Base-by-base conservation (phyloP, 2,329 filamentous ascomycete species). In the Orbilia brochopaga region DNA sequence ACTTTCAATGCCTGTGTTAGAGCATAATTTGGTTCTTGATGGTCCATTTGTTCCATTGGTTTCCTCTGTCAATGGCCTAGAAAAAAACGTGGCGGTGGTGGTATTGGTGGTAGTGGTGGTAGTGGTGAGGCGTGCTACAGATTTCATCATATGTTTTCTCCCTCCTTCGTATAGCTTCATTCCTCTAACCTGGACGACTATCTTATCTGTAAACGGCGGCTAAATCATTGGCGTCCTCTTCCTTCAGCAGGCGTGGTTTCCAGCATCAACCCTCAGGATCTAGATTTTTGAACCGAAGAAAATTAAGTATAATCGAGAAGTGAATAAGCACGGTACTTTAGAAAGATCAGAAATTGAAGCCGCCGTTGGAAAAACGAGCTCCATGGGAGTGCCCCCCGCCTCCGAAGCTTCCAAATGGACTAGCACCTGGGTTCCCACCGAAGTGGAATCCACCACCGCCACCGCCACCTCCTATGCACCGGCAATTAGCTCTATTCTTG, bases 361-460 rank as follows among this genome's bases (percentile, higher is more conserved):
- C 67, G 23, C 67, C 67, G 30, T 27, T 72, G 13, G 67, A 72
- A 53, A 65, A 72, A 13, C 67, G 54, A 13, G 42, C 37, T 6
- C 66, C 58, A 32, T 72, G 67, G 32, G 67, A 65, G 57, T 72
- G 53, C 48, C 42, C 62, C 15, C 24, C 52, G 27, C 64, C 60
- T 32, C 60, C 57, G 56, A 74, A 74, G 10, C 59, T 52, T 53
- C 59, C 64, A n/a, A 63, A 74, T 24, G 62, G 73, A 60, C 67
- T 72, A 52, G 30, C 55, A 37, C 56, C 64, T 11, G 66, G 48
- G 17, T 40, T 52, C 2, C 65, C 61, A n/a, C 51, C 58, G 21
- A 60, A 66, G 32, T 70, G 67, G 51, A 70, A 74, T 11, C 67
- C 56, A n/a, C 59, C 58, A 1, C 62, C 53, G 7, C 62, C 53